These are phyloP conservation scores for Penicillium glabrum DNA, from an alignment of 2,329 filamentous ascomycete genomes.

Conservation along the genomic window DNA sequence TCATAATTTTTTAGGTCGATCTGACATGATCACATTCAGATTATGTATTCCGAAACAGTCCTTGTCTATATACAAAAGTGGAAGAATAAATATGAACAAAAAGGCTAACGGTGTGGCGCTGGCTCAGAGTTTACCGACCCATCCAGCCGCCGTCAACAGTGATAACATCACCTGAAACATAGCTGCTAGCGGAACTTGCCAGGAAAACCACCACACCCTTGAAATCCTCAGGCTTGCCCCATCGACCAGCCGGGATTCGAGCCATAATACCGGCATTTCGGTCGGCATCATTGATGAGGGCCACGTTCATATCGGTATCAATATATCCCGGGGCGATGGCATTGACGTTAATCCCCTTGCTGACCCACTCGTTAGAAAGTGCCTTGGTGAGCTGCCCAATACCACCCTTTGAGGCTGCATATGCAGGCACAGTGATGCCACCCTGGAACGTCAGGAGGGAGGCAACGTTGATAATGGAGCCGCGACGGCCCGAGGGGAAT, in stretches of 20 bases:
- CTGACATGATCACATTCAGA: background rate
- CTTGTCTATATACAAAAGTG: background rate
- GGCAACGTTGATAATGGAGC: conserved; percentile 76
- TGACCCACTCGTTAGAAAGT: conserved; percentile 55
- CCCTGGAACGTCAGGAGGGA: conserved; percentile 82
- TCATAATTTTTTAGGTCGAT: background rate
- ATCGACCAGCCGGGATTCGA: conserved; percentile 79
- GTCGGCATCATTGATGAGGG: conserved; percentile 70
- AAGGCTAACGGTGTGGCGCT: background rate
- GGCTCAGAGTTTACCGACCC: conserved; percentile 63
- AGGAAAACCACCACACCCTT: conserved; percentile 79
- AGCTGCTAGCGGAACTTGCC: conserved; percentile 72
- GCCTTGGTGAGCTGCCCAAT: conserved; percentile 44
- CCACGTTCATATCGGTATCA: conserved; percentile 76
- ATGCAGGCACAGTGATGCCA: conserved; percentile 70
- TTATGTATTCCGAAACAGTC: background rate
- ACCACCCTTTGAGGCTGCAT: conserved; percentile 37
- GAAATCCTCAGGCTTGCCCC: conserved; percentile 84
- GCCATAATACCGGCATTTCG: conserved; percentile 72
- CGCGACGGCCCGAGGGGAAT: conserved; percentile 30
- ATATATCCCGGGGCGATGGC: conserved; percentile 57
- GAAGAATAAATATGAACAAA: background rate
- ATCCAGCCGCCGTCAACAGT: conserved; percentile 93
- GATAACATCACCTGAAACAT: conserved; percentile 78
- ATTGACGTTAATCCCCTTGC: conserved; percentile 57